Evolutionary conservation across 2,329 filamentous ascomycete genomes (phyloP).

Genomic region (Cryphonectria radicalis): DNA sequence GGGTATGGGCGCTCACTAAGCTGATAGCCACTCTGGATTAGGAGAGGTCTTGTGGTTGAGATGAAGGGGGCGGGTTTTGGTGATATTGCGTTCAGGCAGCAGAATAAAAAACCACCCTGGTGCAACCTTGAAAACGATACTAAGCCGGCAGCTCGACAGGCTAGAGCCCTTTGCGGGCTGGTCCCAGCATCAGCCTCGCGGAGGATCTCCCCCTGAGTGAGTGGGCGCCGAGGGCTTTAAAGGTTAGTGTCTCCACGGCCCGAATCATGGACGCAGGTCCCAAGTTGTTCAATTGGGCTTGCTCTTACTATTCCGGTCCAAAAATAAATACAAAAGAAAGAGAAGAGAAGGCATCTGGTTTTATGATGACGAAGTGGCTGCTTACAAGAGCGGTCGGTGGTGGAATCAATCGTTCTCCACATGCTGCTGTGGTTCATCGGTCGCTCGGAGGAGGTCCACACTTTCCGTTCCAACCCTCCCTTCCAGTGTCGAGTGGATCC

Average conservation of each 20-base stretch:
- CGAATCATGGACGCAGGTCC: neutral
- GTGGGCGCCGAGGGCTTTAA: neutral
- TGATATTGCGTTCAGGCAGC: conserved; percentile 8
- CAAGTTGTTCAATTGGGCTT: neutral
- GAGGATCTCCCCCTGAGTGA: neutral
- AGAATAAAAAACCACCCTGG: neutral
- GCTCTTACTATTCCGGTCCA: neutral
- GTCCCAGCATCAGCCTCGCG: neutral
- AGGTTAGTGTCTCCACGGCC: conserved; percentile 1
- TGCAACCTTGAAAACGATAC: neutral
- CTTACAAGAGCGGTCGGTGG: neutral
- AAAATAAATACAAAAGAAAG: neutral
- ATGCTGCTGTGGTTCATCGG: neutral
- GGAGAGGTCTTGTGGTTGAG: neutral
- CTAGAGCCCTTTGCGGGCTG: neutral
- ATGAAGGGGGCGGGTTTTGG: neutral
- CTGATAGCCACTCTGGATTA: neutral
- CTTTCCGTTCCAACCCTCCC: too few relatives aligned
- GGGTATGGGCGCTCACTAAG: neutral
- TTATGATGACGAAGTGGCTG: neutral
- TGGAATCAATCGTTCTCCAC: neutral
- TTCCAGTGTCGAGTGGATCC: neutral
- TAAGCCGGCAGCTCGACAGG: neutral
- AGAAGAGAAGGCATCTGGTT: neutral
- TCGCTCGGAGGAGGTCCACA: neutral